These are phyloP conservation scores for Talaromyces borbonicus DNA, from an alignment of 495 filamentous ascomycete genomes.

Conservation along the genomic window DNA sequence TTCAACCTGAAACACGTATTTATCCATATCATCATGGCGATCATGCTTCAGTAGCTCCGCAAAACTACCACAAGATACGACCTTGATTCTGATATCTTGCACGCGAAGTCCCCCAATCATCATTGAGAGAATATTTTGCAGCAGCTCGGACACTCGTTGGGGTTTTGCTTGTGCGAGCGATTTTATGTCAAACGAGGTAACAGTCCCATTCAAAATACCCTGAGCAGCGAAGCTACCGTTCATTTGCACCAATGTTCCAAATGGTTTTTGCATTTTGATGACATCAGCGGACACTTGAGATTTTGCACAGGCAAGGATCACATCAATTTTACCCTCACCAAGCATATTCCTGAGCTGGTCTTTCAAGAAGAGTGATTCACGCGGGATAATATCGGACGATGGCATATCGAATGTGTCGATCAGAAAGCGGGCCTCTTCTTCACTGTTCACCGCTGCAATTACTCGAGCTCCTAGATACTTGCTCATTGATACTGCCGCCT, in stretches of 20 bases:
- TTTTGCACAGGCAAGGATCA: neutral
- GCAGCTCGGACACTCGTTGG: neutral
- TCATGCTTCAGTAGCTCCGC: constrained; percentile 36
- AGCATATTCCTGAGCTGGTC: neutral
- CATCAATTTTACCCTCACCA: neutral
- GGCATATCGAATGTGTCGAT: constrained; percentile 39
- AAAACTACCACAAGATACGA: constrained; percentile 19
- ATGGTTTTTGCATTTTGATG: neutral
- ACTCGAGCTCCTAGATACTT: constrained; percentile 46
- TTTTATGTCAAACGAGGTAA: neutral
- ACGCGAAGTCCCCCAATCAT: neutral
- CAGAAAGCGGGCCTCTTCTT: constrained; percentile 43
- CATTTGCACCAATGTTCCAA: neutral
- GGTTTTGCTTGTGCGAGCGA: neutral
- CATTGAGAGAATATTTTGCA: neutral
- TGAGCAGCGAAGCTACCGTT: neutral
- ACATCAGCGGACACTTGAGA: neutral
- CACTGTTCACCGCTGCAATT: constrained; percentile 45
- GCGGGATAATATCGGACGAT: too few relatives aligned
- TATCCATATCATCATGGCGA: constrained; percentile 38
- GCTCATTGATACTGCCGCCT: constrained; percentile 49
- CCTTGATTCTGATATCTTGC: neutral
- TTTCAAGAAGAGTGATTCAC: neutral
- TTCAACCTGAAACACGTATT: constrained; percentile 30
- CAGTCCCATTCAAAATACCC: neutral